Evolutionary conservation across 2,329 filamentous ascomycete species (phyloP).

Genomic region (Hymenoscyphus repandus): DNA sequence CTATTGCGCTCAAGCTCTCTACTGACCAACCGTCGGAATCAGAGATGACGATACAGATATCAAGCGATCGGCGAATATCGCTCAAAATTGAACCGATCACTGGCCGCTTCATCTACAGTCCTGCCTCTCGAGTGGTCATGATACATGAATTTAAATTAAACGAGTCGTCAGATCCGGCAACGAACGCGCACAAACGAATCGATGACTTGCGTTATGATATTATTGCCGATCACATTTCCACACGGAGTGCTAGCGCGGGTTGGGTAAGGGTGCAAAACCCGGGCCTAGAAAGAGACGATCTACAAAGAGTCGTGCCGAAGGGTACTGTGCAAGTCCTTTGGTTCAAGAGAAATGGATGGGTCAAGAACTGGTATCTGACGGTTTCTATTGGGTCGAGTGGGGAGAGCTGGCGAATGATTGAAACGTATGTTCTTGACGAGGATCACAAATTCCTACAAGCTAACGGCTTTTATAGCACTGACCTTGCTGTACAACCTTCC

Average conservation of each 20-base stretch:
- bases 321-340: constrained; percentile 61
- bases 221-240: constrained; percentile 56
- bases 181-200: constrained; percentile 52
- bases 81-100: constrained; percentile 72
- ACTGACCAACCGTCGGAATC: constrained; percentile 61
- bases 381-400: constrained; percentile 66
- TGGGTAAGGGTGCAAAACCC: constrained; percentile 49
- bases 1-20: constrained; percentile 53
- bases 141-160: constrained; percentile 64
- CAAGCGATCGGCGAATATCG: constrained; percentile 52
- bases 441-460: constrained; percentile 24
- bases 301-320: constrained; percentile 54
- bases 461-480: constrained; percentile 13
- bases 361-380: constrained; percentile 64
- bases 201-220: constrained; percentile 58
- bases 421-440: constrained; percentile 40
- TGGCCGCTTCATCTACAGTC: constrained; percentile 68
- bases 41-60: constrained; percentile 63
- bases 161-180: constrained; percentile 46
- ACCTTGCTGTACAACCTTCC: neutral
- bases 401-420: constrained; percentile 74
- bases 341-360: constrained; percentile 69
- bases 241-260: constrained; percentile 55
- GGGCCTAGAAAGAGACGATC: constrained; percentile 44
- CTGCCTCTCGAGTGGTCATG: constrained; percentile 51